Conservation (phyloP, 257 asterid genomes). For the Petunia secreta region DNA sequence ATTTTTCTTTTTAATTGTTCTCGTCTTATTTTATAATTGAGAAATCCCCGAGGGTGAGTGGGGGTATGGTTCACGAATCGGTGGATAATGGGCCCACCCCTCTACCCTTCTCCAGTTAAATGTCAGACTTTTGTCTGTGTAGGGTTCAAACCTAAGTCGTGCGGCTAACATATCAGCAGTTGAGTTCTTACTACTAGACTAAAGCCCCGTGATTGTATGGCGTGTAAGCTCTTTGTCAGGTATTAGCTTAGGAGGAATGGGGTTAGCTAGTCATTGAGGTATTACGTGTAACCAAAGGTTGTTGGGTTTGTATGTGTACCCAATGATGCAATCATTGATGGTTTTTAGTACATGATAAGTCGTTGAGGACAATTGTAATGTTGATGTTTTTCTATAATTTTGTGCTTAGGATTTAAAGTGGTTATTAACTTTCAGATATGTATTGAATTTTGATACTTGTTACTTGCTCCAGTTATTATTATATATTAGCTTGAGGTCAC, state of each 20-base stretch:
- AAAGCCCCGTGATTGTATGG: background rate
- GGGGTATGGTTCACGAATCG: too few species aligned
- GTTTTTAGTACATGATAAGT: background rate
- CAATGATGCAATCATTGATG: background rate
- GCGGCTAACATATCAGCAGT: too few species aligned
- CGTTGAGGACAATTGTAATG: background rate
- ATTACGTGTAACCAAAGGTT: background rate
- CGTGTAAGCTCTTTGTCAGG: background rate
- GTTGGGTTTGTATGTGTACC: background rate
- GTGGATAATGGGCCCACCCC: too few species aligned
- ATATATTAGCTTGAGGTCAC: background rate
- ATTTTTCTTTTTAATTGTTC: background rate
- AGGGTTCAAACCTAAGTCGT: too few species aligned
- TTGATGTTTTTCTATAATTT: background rate
- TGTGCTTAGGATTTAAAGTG: background rate
- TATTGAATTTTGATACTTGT: background rate
- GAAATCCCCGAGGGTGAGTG: too few species aligned
- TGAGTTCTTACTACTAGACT: too few species aligned
- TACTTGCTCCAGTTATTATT: constrained; percentile 2
- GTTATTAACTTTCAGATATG: constrained; percentile 11
- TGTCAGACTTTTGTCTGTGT: too few species aligned
- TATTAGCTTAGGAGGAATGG: background rate
- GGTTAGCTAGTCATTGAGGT: background rate
- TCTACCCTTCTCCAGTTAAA: too few species aligned
- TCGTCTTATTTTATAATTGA: too few species aligned